Conservation (phyloP, 2,329 filamentous ascomycete genomes). For the Fusarium nanum region DNA sequence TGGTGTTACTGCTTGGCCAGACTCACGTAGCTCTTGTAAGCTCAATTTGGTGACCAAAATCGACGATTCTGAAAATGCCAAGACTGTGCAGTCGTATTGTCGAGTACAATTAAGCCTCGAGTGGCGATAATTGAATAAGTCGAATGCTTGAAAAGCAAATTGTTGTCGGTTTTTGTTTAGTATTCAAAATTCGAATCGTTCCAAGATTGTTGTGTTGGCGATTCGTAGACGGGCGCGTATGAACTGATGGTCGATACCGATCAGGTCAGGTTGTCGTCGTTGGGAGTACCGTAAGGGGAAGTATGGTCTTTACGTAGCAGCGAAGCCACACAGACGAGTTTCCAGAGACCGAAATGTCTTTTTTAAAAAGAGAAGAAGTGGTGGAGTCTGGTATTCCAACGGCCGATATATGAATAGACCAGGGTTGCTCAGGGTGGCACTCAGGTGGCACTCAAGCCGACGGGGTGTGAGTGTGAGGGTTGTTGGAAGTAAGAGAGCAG, state of each 20-base stretch:
- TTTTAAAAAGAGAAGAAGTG: conserved; percentile 18
- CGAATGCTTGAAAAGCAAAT: neutral
- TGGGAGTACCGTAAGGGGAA: neutral
- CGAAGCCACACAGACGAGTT: neutral
- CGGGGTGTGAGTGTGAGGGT: conserved; percentile 3
- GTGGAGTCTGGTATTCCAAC: conserved; percentile 32
- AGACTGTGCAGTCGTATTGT: neutral
- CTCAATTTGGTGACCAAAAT: neutral
- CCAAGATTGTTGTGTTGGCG: neutral
- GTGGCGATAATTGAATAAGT: neutral
- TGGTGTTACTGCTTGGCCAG: neutral
- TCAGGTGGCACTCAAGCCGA: conserved; percentile 31
- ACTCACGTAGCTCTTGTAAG: conserved; percentile 3
- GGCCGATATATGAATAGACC: conserved; percentile 32
- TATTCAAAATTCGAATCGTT: neutral
- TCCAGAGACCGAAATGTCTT: neutral
- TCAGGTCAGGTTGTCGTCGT: neutral
- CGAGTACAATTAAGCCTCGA: neutral
- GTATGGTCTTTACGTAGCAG: neutral
- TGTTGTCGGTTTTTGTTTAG: neutral
- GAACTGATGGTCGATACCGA: neutral
- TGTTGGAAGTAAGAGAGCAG: conserved; percentile 18
- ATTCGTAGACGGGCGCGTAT: neutral
- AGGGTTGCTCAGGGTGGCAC: conserved; percentile 31
- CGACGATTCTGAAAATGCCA: neutral